Conservation (phyloP, 2,329 filamentous ascomycete genomes). For the Sporothrix phasma region DNA sequence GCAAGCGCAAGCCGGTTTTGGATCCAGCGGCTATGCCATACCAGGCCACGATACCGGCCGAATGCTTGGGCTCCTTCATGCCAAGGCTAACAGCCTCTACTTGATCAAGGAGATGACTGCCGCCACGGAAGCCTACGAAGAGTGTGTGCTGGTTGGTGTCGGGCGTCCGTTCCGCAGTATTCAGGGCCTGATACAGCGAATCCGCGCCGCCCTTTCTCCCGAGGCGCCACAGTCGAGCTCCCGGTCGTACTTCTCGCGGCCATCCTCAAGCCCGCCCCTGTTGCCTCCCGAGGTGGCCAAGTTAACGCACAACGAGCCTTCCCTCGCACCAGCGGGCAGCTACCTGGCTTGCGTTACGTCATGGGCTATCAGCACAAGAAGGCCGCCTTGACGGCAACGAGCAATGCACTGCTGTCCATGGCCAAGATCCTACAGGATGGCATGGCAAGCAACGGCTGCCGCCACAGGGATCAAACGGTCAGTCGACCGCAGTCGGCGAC, state of each 20-base stretch:
- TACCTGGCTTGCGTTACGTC: conserved; percentile 70
- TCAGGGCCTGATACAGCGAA: conserved; percentile 65
- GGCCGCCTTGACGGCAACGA: conserved; percentile 83
- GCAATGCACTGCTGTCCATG: conserved; percentile 86
- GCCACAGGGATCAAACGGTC: conserved; percentile 42
- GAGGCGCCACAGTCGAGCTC: conserved; percentile 23
- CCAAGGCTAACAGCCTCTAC: conserved; percentile 98
- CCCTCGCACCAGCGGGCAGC: conserved; percentile 54
- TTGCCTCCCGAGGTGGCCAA: conserved; percentile 76
- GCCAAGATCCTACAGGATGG: conserved; percentile 97
- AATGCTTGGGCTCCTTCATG: conserved; percentile 86
- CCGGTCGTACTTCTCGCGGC: conserved; percentile 13
- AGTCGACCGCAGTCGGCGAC: conserved; percentile 71
- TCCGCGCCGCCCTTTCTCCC: conserved; percentile 59
- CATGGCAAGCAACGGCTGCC: conserved; percentile 62
- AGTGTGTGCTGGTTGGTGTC: conserved; percentile 81
- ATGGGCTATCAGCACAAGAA: conserved; percentile 61
- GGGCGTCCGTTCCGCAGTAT: conserved; percentile 63
- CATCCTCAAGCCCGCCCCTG: conserved; percentile 54
- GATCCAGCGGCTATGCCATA: conserved; percentile 75
- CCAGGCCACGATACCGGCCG: conserved; percentile 82
- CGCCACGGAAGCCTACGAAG: conserved; percentile 85
- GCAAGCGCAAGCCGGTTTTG: conserved; percentile 52
- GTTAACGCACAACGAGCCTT: conserved; percentile 76
- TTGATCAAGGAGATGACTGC: conserved; percentile 69